Evolutionary conservation across 2,329 filamentous ascomycete species (phyloP).

Genomic region (Bimuria novae-zelandiae): DNA sequence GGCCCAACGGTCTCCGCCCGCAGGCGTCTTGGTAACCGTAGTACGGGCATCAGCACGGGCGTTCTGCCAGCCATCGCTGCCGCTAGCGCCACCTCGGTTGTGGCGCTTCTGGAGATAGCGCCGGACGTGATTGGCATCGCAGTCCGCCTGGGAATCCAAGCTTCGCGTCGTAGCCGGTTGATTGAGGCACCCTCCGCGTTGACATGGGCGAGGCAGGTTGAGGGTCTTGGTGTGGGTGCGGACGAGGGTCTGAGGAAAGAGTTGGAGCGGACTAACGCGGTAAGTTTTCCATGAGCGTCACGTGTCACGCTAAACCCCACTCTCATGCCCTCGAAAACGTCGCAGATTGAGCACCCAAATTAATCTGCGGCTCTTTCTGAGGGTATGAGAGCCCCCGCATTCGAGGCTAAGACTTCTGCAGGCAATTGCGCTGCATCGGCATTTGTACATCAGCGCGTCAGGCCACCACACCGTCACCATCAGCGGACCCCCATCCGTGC

Average conservation of each 20-base stretch:
- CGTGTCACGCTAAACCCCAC: background rate
- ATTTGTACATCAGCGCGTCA: background rate
- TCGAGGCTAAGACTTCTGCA: too few species aligned
- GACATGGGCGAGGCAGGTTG: background rate
- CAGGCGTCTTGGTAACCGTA: background rate
- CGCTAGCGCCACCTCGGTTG: background rate
- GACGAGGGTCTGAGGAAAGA: background rate
- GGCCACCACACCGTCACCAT: background rate
- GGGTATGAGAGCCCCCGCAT: too few species aligned
- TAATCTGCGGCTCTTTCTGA: too few species aligned
- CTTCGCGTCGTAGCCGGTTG: background rate
- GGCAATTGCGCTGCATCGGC: background rate
- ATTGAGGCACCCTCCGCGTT: background rate
- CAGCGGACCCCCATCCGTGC: background rate
- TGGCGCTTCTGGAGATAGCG: background rate
- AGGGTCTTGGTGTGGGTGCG: background rate
- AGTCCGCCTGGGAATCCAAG: background rate
- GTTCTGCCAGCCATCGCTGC: background rate
- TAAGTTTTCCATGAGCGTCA: too few species aligned
- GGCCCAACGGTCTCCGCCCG: background rate
- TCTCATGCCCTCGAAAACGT: background rate
- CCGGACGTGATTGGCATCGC: background rate
- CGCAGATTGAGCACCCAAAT: too few species aligned
- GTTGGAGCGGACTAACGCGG: too few species aligned
- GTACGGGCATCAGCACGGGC: background rate